Base-by-base conservation (phyloP, 257 asterid genomes). In the Penstemon barbatus region DNA sequence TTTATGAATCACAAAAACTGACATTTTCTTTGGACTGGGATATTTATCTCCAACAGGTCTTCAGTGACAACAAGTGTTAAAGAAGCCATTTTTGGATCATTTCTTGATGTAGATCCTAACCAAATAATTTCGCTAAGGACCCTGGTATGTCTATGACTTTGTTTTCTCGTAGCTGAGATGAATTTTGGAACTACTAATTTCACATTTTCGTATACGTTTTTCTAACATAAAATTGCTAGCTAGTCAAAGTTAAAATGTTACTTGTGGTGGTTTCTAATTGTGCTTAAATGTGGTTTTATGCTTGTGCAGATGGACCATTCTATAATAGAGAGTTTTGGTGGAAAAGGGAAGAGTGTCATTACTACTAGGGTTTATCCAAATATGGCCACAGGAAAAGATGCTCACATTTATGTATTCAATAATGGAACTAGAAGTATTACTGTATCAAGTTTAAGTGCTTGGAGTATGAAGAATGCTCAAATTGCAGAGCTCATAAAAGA, bases 291-390 rank as follows among this genome's bases (percentile, higher is more conserved):
- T 37, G 19, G 33, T 25, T 25, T 25, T 38, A 7, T 3, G 19
- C 46, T 37, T 33, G 3, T 10, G n/a, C 66, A 85, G 97, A 95
- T 85, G n/a, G 97, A 91, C 79, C 97, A 91, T 65, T 91, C 97
- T 8, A 87, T 87, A 1, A 80, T 87, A 15, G 97, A 91, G 84
- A 91, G 97, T 84, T 91, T 87, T 81, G 96, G 83, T 11, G 96
- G 89, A 76, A 93, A 88, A 57, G 96, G 96, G 48, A 77, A 95
- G 70, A 72, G 66, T 15, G 91, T 84, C 0, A 85, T 91, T 39
- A 80, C 97, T 1, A 87, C 96, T 12, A 60, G 97, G 71, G 71
- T 89, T 19, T 91, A 91, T 65, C 97, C 97, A 2, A 89, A 96
- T 0, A 78, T 69, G 63, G 96, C 96, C 8, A 78, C 82, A 3